A percentile compares a stretch with the other conserved stretches of the same genome.
phyloP scores from a whole-genome alignment of 129 eudicot species.

The Artemisia tridentata region DNA sequence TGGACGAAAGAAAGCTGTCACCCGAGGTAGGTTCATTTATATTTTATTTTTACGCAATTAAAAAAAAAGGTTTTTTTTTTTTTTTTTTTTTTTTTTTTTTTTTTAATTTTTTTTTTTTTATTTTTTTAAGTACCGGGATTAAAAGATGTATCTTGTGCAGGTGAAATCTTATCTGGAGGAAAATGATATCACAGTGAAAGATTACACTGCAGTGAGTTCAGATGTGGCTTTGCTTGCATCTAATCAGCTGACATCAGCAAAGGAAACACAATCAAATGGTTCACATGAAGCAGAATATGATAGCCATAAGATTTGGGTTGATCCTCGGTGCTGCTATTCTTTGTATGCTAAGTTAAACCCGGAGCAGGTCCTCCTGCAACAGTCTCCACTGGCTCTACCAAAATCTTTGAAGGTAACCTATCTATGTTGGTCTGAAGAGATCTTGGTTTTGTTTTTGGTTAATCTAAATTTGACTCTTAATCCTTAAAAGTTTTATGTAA shows the following conservation, averaged over 20 bases:
- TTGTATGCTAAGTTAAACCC: conserved; percentile 65
- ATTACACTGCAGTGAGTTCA: conserved; percentile 68
- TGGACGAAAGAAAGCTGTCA: conserved; percentile 74
- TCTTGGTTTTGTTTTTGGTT: not conserved
- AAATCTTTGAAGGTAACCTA: conserved; percentile 81
- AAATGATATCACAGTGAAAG: conserved; percentile 68
- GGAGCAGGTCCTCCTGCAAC: conserved; percentile 68
- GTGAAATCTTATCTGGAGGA: conserved; percentile 64
- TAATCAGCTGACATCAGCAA: conserved; percentile 52
- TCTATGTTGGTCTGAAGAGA: no score
- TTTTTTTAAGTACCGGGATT: no score
- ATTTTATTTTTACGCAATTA: conserved; percentile 10
- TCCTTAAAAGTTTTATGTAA: no score
- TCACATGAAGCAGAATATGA: conserved; percentile 40
- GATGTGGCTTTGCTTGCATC: conserved; percentile 81
- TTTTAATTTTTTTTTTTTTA: no score
- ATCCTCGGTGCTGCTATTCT: conserved; percentile 89
- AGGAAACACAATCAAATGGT: conserved; percentile 28
- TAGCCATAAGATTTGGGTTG: conserved; percentile 73
- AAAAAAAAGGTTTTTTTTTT: not conserved
- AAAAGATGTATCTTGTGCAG: conserved; percentile 33
- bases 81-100: no score
- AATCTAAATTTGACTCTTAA: not conserved
- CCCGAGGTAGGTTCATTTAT: conserved; percentile 55
- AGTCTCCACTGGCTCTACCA: conserved; percentile 88